phyloP scores from a whole-genome alignment of 495 filamentous ascomycete species.

The Aspergillus ellipticus region DNA sequence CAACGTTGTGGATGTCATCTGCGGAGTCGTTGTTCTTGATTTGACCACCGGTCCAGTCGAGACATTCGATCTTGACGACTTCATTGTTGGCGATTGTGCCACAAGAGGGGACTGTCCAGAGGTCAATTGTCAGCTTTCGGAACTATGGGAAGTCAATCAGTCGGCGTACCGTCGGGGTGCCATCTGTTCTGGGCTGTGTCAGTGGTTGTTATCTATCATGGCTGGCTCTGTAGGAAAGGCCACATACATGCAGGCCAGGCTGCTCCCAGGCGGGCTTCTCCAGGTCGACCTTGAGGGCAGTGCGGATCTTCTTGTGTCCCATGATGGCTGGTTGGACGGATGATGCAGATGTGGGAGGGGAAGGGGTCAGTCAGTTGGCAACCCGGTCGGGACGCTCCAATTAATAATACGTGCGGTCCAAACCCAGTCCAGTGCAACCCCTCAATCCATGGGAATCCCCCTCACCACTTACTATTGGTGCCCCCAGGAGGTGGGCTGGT shows the following conservation, averaged over 20 bases:
- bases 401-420: not conserved
- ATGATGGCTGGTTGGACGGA: slow-evolving; percentile 26
- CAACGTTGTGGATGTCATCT: slow-evolving; percentile 82
- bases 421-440: not conserved
- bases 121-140: too few relatives aligned
- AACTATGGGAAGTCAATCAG: not conserved
- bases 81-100: slow-evolving; percentile 80
- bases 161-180: slow-evolving; percentile 78
- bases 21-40: slow-evolving; percentile 87
- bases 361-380: not conserved
- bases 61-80: slow-evolving; percentile 91
- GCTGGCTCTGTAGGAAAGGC: not conserved
- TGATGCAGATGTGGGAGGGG: not conserved
- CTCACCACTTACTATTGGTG: not conserved
- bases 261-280: slow-evolving; percentile 76
- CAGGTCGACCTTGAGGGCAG: slow-evolving; percentile 70
- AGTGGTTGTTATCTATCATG: not conserved
- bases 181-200: slow-evolving; percentile 69
- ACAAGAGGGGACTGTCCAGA: slow-evolving; percentile 71
- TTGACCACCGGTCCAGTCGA: slow-evolving; percentile 87
- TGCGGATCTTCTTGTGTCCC: slow-evolving; percentile 63
- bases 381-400: not conserved
- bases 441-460: not conserved
- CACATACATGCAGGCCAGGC: slow-evolving; percentile 67
- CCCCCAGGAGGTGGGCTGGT: not conserved